phyloP scores from a whole-genome alignment of 441 rosid genomes.

The Viola pubescens region DNA sequence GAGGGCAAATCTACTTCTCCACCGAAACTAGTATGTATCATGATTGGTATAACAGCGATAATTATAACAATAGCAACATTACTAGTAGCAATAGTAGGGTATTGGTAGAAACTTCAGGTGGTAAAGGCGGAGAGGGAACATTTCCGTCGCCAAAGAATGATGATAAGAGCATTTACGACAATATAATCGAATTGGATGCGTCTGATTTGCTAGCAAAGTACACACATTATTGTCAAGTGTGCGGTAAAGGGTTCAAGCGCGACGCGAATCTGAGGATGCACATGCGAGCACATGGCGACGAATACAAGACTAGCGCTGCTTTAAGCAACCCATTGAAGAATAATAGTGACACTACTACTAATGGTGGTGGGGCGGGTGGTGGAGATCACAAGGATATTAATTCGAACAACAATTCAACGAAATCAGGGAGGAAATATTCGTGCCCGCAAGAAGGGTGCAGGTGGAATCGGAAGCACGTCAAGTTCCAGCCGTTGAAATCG shows the following conservation, averaged over 20 bases:
- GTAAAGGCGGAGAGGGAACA: background rate
- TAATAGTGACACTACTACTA: slow-evolving; percentile 6
- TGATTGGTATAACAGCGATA: background rate
- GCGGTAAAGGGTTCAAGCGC: slow-evolving; percentile 84
- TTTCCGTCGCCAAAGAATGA: background rate
- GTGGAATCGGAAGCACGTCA: slow-evolving; percentile 75
- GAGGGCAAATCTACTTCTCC: slow-evolving; percentile 24
- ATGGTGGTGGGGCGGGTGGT: background rate
- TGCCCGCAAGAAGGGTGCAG: slow-evolving; percentile 79
- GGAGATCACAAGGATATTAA: slow-evolving; percentile 4
- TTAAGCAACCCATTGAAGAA: slow-evolving; percentile 55
- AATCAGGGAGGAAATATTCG: slow-evolving; percentile 42
- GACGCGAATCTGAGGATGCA: slow-evolving; percentile 94
- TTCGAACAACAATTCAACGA: slow-evolving; percentile 17
- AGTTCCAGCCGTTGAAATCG: slow-evolving; percentile 81
- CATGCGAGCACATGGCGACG: slow-evolving; percentile 95
- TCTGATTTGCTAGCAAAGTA: slow-evolving; percentile 62
- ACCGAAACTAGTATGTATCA: slow-evolving; percentile 31
- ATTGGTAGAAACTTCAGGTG: too few relatives aligned
- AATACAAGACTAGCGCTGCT: slow-evolving; percentile 65
- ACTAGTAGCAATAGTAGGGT: slow-evolving; percentile 2
- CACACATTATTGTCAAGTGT: slow-evolving; percentile 74
- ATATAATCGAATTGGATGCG: slow-evolving; percentile 50
- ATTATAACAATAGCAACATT: background rate
- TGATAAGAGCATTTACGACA: slow-evolving; percentile 23